phyloP scores from a whole-genome alignment of 2,329 filamentous ascomycete species.

The Aspergillus pseudotamarii region DNA sequence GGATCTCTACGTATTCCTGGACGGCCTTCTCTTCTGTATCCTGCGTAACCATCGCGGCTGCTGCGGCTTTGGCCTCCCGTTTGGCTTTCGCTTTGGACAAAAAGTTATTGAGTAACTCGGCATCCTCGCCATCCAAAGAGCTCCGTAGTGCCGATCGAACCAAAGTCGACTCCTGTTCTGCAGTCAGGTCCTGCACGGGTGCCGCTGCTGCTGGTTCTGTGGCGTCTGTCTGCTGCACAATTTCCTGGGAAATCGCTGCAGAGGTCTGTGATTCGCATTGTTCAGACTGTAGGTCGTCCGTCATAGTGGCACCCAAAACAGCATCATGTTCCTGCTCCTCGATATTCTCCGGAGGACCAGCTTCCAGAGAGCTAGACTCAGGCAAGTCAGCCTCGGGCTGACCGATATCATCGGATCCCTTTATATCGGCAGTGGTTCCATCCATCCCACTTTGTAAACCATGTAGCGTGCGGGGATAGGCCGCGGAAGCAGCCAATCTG shows the following conservation, averaged over 20 bases:
- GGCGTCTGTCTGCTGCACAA: neutral
- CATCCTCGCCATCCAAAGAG: constrained; percentile 43
- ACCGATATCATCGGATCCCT: constrained; percentile 11
- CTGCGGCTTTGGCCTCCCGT: constrained; percentile 39
- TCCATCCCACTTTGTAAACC: constrained; percentile 14
- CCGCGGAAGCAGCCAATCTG: constrained; percentile 12
- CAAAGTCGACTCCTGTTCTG: constrained; percentile 35
- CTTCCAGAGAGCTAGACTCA: constrained; percentile 1
- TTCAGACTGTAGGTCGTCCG: constrained; percentile 16
- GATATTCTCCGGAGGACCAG: neutral
- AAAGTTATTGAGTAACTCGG: constrained; percentile 43
- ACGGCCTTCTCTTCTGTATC: constrained; percentile 21
- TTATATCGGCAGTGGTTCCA: constrained; percentile 18
- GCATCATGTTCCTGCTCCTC: constrained; percentile 9
- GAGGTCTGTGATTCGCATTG: neutral
- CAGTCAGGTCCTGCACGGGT: constrained; percentile 29
- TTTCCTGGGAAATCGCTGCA: neutral
- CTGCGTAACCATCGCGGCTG: constrained; percentile 21
- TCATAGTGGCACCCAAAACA: constrained; percentile 13
- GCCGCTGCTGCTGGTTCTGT: constrained; percentile 12
- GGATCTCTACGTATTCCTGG: constrained; percentile 14
- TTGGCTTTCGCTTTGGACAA: constrained; percentile 46
- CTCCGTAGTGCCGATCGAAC: constrained; percentile 42
- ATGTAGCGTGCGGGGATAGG: constrained; percentile 27
- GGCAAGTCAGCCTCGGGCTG: constrained; percentile 3